Conservation (phyloP, 441 rosid species). For the Syzygium syzygioides region DNA sequence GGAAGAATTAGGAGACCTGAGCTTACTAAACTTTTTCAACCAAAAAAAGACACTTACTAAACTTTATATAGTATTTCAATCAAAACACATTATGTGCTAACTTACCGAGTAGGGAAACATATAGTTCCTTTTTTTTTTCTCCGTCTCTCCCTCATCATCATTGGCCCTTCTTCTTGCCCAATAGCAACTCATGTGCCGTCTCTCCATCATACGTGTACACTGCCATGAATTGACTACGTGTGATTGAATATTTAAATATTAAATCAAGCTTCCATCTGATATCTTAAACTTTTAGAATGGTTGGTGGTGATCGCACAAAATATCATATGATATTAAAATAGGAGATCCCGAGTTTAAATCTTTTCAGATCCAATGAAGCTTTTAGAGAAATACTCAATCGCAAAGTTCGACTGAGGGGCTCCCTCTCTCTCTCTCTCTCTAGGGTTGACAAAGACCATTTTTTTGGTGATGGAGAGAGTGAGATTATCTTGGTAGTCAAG, state of each 20-base stretch:
- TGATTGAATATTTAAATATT: no score
- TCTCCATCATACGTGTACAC: neutral
- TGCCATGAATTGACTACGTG: neutral
- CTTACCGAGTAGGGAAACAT: neutral
- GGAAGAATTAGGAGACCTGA: neutral
- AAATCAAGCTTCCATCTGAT: no score
- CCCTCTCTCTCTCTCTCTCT: neutral
- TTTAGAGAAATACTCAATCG: neutral
- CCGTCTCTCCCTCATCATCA: neutral
- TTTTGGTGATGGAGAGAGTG: neutral
- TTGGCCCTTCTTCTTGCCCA: neutral
- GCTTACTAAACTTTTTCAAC: neutral
- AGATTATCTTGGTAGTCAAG: neutral
- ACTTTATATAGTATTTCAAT: neutral
- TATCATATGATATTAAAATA: no score
- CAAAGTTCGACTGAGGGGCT: neutral
- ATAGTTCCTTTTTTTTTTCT: neutral
- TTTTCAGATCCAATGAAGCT: no score
- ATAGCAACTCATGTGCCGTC: neutral
- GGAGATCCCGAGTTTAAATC: no score
- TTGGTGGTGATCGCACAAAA: no score
- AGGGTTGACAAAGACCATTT: no score
- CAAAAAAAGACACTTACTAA: no score
- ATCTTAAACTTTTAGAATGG: no score
- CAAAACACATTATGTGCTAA: neutral